phyloP scores from a whole-genome alignment of 768 basidiomycete genomes.

The Rhizopogon sp. region DNA sequence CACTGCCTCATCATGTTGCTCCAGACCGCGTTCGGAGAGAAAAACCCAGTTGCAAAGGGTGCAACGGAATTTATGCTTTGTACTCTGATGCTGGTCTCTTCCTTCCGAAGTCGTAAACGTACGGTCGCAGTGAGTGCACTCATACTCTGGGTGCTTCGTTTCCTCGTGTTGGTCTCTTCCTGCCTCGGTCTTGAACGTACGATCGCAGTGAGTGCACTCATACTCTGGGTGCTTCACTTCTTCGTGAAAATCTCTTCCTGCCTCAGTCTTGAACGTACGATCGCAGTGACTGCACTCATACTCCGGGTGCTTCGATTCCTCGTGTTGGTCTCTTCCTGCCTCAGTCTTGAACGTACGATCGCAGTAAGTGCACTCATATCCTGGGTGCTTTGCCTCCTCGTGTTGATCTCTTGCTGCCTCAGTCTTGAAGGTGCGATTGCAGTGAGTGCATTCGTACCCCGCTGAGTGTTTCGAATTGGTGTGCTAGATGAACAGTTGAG shows the following conservation, averaged over 20 bases:
- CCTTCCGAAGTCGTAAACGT: slow-evolving; percentile 2
- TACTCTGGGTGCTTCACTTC: background rate
- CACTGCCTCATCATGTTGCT: slow-evolving; percentile 8
- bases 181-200: background rate
- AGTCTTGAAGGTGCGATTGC: slow-evolving; percentile 6
- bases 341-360: too few relatives aligned
- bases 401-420: slow-evolving; percentile 1
- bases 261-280: slow-evolving; percentile 2
- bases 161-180: slow-evolving; percentile 9
- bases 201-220: slow-evolving; percentile 13
- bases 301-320: background rate
- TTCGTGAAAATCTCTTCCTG: slow-evolving; percentile 9
- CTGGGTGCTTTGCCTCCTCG: background rate
- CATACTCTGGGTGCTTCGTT: background rate
- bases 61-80: slow-evolving; percentile 8
- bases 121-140: slow-evolving; percentile 13
- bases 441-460: slow-evolving; percentile 8
- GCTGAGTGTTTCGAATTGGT: background rate
- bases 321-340: slow-evolving; percentile 4
- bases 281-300: slow-evolving; percentile 11
- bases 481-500: background rate
- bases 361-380: too few relatives aligned
- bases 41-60: slow-evolving; percentile 5
- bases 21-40: background rate
- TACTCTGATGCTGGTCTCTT: slow-evolving; percentile 6